Conservation (phyloP, 805 yeast species). For the Candida boleticola region DNA sequence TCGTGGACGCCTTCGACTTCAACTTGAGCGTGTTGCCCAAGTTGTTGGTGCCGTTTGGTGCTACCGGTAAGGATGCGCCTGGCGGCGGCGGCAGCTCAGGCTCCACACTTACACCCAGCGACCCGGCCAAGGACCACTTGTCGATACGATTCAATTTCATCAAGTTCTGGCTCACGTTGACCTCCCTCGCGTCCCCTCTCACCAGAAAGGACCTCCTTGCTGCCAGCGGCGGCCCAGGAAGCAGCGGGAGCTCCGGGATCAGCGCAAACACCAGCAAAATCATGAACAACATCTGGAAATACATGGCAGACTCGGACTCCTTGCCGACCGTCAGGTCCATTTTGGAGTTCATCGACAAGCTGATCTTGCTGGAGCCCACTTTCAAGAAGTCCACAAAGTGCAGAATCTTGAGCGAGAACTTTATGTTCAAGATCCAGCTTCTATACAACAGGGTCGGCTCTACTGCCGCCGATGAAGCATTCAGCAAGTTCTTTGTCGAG, state of each 20-base stretch:
- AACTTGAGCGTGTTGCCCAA: conserved; percentile 60
- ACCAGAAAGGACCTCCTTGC: conserved; percentile 63
- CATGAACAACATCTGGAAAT: conserved; percentile 66
- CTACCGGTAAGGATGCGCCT: background rate
- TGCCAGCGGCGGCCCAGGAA: background rate
- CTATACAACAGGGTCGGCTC: conserved; percentile 32
- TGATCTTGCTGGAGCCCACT: conserved; percentile 55
- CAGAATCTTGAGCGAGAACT: conserved; percentile 75
- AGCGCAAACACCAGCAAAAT: conserved; percentile 45
- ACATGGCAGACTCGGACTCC: conserved; percentile 54
- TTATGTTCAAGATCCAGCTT: conserved; percentile 55
- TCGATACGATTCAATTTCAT: conserved; percentile 62
- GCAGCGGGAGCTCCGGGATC: background rate
- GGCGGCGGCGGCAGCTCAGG: too few relatives aligned
- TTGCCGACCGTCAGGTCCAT: conserved; percentile 31
- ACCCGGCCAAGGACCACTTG: conserved; percentile 16
- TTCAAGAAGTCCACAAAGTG: conserved; percentile 71
- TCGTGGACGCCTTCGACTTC: conserved; percentile 68
- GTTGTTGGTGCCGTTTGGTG: conserved; percentile 48
- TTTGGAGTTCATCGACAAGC: conserved; percentile 45
- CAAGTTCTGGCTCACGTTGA: conserved; percentile 56
- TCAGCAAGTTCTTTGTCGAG: conserved; percentile 39
- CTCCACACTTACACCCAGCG: conserved; percentile 40
- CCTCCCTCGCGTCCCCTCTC: conserved; percentile 48
- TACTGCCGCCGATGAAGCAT: conserved; percentile 27